These are phyloP conservation scores for Botryosphaeria dothidea DNA, from an alignment of 2,329 filamentous ascomycete genomes.

Conservation along the genomic window DNA sequence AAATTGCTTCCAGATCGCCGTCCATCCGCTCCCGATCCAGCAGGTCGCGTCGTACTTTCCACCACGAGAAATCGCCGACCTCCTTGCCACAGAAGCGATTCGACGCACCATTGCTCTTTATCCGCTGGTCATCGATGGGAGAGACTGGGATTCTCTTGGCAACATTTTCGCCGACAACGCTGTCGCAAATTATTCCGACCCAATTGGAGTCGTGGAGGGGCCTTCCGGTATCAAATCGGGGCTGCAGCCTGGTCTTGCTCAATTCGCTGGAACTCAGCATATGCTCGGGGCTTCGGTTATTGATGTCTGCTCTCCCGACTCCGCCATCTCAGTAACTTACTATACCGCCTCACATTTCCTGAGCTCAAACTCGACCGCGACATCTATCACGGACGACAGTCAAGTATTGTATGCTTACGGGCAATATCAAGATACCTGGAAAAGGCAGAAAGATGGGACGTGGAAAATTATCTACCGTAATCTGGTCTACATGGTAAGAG, in stretches of 20 bases:
- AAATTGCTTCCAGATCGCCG: not conserved
- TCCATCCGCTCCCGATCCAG: not conserved
- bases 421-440: slow-evolving; percentile 5
- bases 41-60: not conserved
- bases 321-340: not conserved
- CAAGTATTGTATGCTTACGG: not conserved
- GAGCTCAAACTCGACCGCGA: not conserved
- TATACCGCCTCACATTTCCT: slow-evolving; percentile 16
- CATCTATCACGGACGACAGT: not conserved
- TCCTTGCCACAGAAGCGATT: slow-evolving; percentile 13
- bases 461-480: slow-evolving; percentile 4
- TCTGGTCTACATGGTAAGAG: slow-evolving; percentile 15
- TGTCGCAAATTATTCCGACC: slow-evolving; percentile 24
- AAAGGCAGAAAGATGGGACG: not conserved
- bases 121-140: slow-evolving; percentile 24
- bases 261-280: slow-evolving; percentile 5
- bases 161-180: slow-evolving; percentile 22
- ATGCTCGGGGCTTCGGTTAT: not conserved
- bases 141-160: slow-evolving; percentile 22
- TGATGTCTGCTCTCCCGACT: not conserved
- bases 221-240: slow-evolving; percentile 3
- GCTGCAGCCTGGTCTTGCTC: slow-evolving; percentile 4
- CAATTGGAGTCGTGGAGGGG: slow-evolving; percentile 18
- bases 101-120: slow-evolving; percentile 23
- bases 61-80: not conserved